Evolutionary conservation across 1,139 yeast genomes (phyloP), one percentile per base, ranked within the genome.

Genomic region (Candida frijolesensis): DNA sequence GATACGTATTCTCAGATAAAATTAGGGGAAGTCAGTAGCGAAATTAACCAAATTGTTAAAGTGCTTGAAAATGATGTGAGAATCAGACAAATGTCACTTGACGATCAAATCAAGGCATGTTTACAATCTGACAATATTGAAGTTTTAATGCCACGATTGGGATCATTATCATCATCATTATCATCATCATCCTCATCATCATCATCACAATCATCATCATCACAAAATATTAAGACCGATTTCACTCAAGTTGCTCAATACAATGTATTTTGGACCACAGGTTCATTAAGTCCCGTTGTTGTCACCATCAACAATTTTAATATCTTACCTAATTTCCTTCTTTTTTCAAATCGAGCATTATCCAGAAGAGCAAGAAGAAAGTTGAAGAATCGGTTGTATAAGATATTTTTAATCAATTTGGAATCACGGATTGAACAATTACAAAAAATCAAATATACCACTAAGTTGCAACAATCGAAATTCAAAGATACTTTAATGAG

Each of bases 341-440:
- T 50, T 7, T 41, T 49, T n/a, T 51, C 52, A 25, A 14, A n/a
- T 32, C n/a, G 37, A n/a, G 39, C 32, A 34, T 22, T 19, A 6
- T 19, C 42, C 1, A 39, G 35, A 45, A 32, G 37, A 37, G 69
- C 71, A 43, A 60, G 59, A 44, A 63, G 60, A 41, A 57, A 56
- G 47, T 60, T 76, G 37, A 59, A 59, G 45, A 65, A 61, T 42
- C 80, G 76, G 54, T 56, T 76, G 27, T 68, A 65, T 58, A 74
- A 74, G 54, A 51, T 76, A 19, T 70, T 75, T 49, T 54, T 72
- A 52, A 66, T 73, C 46, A 76, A 76, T 57, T 55, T 74, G 47
- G 73, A 68, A 37, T 77, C 72, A 39, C 75, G 72, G 53, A 63
- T 75, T 22, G 78, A 75, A 41, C 68, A 70, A 0, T 64, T 76